Conservation (phyloP, 208 protist species). For the Herpetomonas samuelpessoai region DNA sequence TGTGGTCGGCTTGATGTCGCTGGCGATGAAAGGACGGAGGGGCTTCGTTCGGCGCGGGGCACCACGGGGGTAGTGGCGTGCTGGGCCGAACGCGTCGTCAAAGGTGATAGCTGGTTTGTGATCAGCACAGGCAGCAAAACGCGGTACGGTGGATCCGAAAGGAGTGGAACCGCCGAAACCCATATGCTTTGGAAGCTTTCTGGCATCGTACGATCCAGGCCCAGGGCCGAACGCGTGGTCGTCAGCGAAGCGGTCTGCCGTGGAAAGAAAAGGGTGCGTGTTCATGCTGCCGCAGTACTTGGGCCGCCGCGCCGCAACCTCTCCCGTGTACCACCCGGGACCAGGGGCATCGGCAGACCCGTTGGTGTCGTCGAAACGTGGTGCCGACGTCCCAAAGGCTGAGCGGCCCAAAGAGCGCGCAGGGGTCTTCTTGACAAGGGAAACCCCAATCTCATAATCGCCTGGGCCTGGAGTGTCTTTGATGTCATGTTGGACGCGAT, state of each 20-base stretch:
- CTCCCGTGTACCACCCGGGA: slow-evolving; percentile 70
- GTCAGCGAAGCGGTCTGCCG: slow-evolving; percentile 38
- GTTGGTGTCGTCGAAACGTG: slow-evolving; percentile 28
- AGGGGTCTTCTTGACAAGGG: slow-evolving; percentile 10
- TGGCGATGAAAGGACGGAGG: slow-evolving; percentile 24
- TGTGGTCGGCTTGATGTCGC: slow-evolving; percentile 24
- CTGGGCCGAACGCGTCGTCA: slow-evolving; percentile 15
- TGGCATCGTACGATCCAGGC: slow-evolving; percentile 57
- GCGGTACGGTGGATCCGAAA: slow-evolving; percentile 59
- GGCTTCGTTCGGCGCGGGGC: slow-evolving; percentile 5
- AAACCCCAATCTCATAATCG: slow-evolving; percentile 50
- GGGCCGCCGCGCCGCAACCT: slow-evolving; percentile 68
- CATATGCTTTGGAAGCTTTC: slow-evolving; percentile 21
- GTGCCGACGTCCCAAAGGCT: slow-evolving; percentile 60
- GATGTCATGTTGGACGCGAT: slow-evolving; percentile 16
- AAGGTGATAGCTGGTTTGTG: slow-evolving; percentile 13
- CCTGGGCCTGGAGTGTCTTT: slow-evolving; percentile 67
- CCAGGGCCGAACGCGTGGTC: slow-evolving; percentile 29
- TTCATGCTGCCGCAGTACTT: slow-evolving; percentile 15
- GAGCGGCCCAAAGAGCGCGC: slow-evolving; percentile 10
- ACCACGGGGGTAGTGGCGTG: slow-evolving; percentile 12
- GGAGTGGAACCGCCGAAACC: slow-evolving; percentile 46
- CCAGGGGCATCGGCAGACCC: slow-evolving; percentile 35
- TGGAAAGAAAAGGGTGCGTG: slow-evolving; percentile 55
- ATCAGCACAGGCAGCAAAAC: slow-evolving; percentile 38